Percentiles rank a stretch among this genome's conserved stretches.
Evolutionary conservation across 2,329 filamentous ascomycete species (phyloP).

Genomic region (Mycosphaerella sp.): DNA sequence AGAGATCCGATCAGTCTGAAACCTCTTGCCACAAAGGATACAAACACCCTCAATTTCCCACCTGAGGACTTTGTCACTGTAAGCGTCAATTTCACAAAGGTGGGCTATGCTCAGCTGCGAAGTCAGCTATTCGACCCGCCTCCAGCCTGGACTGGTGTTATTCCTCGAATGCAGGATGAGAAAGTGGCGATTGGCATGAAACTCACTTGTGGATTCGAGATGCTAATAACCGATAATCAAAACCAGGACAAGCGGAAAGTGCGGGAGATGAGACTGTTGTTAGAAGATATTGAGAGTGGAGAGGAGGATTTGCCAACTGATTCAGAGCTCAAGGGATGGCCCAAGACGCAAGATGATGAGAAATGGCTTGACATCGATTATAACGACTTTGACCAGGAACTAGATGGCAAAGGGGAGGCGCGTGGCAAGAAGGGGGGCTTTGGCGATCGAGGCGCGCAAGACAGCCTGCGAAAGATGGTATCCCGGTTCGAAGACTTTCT

Average conservation of each 20-base stretch:
- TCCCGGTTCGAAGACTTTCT: conserved; percentile 89
- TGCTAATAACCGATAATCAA: conserved; percentile 64
- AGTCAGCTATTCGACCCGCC: conserved; percentile 72
- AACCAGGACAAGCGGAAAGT: conserved; percentile 63
- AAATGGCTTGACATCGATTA: conserved; percentile 90
- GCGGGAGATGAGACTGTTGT: conserved; percentile 67
- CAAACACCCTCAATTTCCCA: conserved; percentile 56
- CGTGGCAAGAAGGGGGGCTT: conserved; percentile 36
- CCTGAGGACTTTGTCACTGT: conserved; percentile 73
- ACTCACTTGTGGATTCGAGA: conserved; percentile 81
- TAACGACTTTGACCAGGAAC: conserved; percentile 76
- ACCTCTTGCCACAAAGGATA: conserved; percentile 54
- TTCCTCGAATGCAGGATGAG: conserved; percentile 36
- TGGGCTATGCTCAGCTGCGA: conserved; percentile 83
- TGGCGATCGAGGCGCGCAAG: conserved; percentile 61
- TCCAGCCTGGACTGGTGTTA: conserved; percentile 48
- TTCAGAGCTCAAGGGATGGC: conserved; percentile 67
- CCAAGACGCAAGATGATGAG: conserved; percentile 69
- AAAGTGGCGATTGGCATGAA: conserved; percentile 75
- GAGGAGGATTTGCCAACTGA: conserved; percentile 66
- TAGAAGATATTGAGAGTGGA: conserved; percentile 69
- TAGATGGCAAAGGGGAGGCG: conserved; percentile 44
- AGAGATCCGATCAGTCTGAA: conserved; percentile 73
- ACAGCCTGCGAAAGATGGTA: conserved; percentile 83
- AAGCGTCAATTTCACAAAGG: conserved; percentile 76